Conservation (phyloP, 1,284 basidiomycete species). For the Gastroboletus turbinatus region DNA sequence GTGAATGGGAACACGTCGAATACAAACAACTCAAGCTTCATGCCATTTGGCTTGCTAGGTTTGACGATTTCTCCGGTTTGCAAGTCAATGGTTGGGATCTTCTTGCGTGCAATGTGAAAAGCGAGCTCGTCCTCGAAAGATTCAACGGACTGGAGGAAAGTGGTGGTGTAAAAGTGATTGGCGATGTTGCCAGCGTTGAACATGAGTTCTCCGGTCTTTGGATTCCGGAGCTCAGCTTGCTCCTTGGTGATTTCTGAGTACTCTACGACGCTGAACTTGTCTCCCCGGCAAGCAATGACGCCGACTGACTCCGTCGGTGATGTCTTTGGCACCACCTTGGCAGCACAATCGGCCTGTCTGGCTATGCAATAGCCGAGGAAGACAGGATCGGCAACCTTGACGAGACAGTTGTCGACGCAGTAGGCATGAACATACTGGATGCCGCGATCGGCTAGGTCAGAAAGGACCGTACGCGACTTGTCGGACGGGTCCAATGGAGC, state of each 20-base stretch:
- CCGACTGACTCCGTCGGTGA: conserved; percentile 91
- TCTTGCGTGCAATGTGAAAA: conserved; percentile 98
- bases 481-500: conserved; percentile 65
- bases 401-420: conserved; percentile 99
- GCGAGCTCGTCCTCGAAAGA: conserved; percentile 88
- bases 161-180: conserved; percentile 96
- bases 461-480: conserved; percentile 73
- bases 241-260: conserved; percentile 94
- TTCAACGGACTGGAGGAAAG: conserved; percentile 81
- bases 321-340: conserved; percentile 94
- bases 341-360: conserved; percentile 85
- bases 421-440: conserved; percentile 93
- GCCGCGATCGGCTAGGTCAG: conserved; percentile 77
- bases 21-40: conserved; percentile 99
- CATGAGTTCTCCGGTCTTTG: conserved; percentile 70
- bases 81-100: conserved; percentile 85
- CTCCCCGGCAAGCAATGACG: conserved; percentile 83
- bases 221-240: conserved; percentile 78
- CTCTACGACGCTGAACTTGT: conserved; percentile 91
- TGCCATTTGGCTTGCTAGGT: conserved; percentile 91
- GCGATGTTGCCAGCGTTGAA: conserved; percentile 98
- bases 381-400: conserved; percentile 94
- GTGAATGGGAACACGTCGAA: conserved; percentile 99
- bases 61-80: conserved; percentile 67
- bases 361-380: conserved; percentile 93